Base-by-base conservation (phyloP, 2,329 filamentous ascomycete species). In the Dryadomyces quercivorus region DNA sequence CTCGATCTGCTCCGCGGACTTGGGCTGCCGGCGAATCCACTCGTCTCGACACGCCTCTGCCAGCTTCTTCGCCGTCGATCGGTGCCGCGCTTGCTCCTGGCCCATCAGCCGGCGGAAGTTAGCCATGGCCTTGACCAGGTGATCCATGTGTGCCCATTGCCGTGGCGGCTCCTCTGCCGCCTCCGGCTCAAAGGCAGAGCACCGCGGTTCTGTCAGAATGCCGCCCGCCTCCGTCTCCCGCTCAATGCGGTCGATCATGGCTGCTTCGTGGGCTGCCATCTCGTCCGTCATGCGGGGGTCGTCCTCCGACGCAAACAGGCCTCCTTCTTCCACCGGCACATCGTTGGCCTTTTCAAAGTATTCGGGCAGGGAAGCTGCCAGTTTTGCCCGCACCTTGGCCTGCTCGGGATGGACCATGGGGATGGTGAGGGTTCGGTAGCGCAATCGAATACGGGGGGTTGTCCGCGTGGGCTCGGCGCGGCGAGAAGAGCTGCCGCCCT, bases 71-170 rank as follows among this genome's bases (percentile, higher is more conserved):
- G 92, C 92, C 2, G 78, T 75, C n/a, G 79, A 75, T 40, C 81
- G 81, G 67, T 97, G 92, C 13, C 84, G 77, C 59, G 81, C 80
- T 61, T 90, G 86, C 66, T 98, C 93, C 55, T 82, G 80, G 2
- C 84, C 70, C 71, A 97, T 80, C 40, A 97, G 75, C 62, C 83
- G 86, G 50, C 88, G 82, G 61, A 97, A 92, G 61, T 91, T 85
- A 13, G 85, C 65, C 56, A 86, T 84, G 58, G 95, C 91, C 49
- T 84, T 84, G 48, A 86, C 75, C 53, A 97, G 76, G 65, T 97
- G 88, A 63, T 97, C 91, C 64, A 82, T 79, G 61, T 94, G 90
- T n/a, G 86, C 83, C 74, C 88, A 97, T 63, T 93, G 88, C 52
- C 79, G 77, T 0, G 82, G 79, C 0, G 87, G 87, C 62, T 94